A percentile compares a stretch with the other conserved stretches of the same genome.
Evolutionary conservation across 2,329 filamentous ascomycete species (phyloP).

Genomic region (Onygenales sp.): DNA sequence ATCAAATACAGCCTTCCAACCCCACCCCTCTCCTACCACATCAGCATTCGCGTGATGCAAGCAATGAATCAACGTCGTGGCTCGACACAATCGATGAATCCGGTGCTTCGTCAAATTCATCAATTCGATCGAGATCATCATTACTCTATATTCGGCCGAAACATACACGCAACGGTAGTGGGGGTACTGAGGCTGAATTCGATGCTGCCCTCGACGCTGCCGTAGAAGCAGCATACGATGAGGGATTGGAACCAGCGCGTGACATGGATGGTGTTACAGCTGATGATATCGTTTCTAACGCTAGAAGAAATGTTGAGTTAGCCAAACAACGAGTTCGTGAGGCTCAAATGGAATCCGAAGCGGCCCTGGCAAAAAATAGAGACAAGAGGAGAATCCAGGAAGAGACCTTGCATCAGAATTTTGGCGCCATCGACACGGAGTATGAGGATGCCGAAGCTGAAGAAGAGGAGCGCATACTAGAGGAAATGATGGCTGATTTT

Average conservation of each 20-base stretch:
- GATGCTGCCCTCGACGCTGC: conserved; percentile 90
- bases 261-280: conserved; percentile 1
- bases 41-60: conserved; percentile 50
- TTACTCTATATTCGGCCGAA: conserved; percentile 59
- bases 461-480: conserved; percentile 65
- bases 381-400: conserved; percentile 42
- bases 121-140: conserved; percentile 69
- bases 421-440: conserved; percentile 25
- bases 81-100: conserved; percentile 91
- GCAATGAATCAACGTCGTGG: conserved; percentile 81
- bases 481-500: conserved; percentile 86
- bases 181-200: conserved; percentile 77
- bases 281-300: conserved; percentile 36
- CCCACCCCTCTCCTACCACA: conserved; percentile 17
- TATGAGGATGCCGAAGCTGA: conserved; percentile 57
- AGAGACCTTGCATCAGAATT: conserved; percentile 15
- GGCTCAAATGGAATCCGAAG: conserved; percentile 59
- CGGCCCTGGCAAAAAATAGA: conserved; percentile 50
- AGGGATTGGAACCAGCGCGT: conserved; percentile 64
- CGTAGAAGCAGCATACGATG: conserved; percentile 91
- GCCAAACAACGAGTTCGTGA: conserved; percentile 68
- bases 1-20: conserved; percentile 17
- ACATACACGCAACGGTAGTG: conserved; percentile 58
- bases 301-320: conserved; percentile 58
- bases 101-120: conserved; percentile 67